A percentile compares a stretch with the other conserved stretches of the same genome.
Conservation (phyloP, 108 stramenopile genomes). For the Fragilaria crotonensis region DNA sequence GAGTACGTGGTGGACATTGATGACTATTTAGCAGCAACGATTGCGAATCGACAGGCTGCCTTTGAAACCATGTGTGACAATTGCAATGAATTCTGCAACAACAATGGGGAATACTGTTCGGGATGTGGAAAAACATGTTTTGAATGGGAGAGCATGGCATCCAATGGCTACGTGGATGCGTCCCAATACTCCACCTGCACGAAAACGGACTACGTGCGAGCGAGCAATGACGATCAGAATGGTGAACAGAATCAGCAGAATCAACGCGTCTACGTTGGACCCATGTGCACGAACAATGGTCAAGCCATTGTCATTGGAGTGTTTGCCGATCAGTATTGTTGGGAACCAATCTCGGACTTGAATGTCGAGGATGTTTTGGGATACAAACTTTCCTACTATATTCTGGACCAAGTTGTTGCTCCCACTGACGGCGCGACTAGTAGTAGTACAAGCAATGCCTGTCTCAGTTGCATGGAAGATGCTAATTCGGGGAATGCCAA, state of each 20-base stretch:
- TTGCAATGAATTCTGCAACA: conserved; percentile 54
- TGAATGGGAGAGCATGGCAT: conserved; percentile 37
- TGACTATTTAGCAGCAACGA: conserved; percentile 45
- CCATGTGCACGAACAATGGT: conserved; percentile 42
- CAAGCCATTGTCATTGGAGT: conserved; percentile 57
- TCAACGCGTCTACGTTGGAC: conserved; percentile 48
- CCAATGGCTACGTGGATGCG: conserved; percentile 66
- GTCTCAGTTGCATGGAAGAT: conserved; percentile 36
- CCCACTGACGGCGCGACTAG: conserved; percentile 26
- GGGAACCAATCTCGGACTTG: conserved; percentile 24
- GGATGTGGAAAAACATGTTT: conserved; percentile 27
- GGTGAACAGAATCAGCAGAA: conserved; percentile 31
- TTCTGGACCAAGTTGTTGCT: conserved; percentile 42
- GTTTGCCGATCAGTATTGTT: conserved; percentile 62
- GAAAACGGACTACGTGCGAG: conserved; percentile 37
- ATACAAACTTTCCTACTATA: conserved; percentile 50
- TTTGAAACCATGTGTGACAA: conserved; percentile 58
- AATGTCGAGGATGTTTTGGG: conserved; percentile 42
- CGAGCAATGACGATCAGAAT: conserved; percentile 3
- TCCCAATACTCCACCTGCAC: conserved; percentile 48
- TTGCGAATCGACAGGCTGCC: conserved; percentile 34
- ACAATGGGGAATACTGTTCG: conserved; percentile 13
- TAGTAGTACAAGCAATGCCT: conserved; percentile 12
- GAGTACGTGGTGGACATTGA: conserved; percentile 64
- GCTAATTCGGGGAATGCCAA: conserved; percentile 23